phyloP scores from a whole-genome alignment of 305 asterid genomes.

The Fraxinus sp. region DNA sequence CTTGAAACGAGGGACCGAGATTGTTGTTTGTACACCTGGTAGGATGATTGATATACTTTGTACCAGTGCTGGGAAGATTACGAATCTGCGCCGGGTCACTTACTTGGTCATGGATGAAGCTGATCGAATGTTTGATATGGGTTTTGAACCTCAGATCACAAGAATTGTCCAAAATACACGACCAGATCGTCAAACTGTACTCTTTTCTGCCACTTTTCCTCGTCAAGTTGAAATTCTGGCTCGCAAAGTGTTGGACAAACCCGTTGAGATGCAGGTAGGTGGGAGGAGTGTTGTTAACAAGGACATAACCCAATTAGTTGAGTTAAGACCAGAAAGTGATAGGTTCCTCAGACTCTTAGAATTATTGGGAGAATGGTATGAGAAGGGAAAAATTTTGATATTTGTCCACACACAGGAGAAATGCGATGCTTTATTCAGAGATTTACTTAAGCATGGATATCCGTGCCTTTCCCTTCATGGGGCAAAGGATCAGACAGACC shows the following conservation, averaged over 20 bases:
- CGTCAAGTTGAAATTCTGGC: conserved; percentile 96
- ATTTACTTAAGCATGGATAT: conserved; percentile 72
- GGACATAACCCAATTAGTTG: conserved; percentile 86
- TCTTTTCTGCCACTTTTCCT: conserved; percentile 96
- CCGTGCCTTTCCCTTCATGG: conserved; percentile 98
- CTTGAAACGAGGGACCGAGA: conserved; percentile 90
- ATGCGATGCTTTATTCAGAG: conserved; percentile 81
- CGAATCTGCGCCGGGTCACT: conserved; percentile 89
- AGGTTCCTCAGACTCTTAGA: conserved; percentile 78
- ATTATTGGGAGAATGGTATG: conserved; percentile 90
- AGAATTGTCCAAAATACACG: conserved; percentile 88
- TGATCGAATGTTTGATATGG: conserved; percentile 98
- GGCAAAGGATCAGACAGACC: conserved; percentile 95
- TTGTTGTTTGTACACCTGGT: conserved; percentile 97
- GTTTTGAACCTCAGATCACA: conserved; percentile 96
- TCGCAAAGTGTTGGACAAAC: conserved; percentile 86
- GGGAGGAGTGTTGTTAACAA: conserved; percentile 98
- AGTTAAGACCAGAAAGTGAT: conserved; percentile 89
- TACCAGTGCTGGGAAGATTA: conserved; percentile 89
- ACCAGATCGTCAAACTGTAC: conserved; percentile 93
- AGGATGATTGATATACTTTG: conserved; percentile 96
- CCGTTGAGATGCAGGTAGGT: conserved; percentile 90
- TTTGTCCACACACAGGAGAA: conserved; percentile 94
- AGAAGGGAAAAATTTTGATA: conserved; percentile 81
- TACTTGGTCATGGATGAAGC: conserved; percentile 99